phyloP scores from a whole-genome alignment of 495 filamentous ascomycete species.

The Penicillium simplicissimum region DNA sequence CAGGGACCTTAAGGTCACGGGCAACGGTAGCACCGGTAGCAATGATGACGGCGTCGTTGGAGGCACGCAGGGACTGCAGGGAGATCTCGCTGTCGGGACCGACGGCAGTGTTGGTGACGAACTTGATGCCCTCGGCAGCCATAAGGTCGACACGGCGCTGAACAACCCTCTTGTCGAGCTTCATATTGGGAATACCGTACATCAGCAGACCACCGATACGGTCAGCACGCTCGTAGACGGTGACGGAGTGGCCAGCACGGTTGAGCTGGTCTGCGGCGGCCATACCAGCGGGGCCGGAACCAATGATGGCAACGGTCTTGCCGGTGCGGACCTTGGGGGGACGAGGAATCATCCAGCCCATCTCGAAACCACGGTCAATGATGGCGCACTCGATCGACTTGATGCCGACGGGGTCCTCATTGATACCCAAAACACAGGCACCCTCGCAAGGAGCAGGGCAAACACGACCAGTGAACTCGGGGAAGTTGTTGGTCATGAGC shows the following conservation, averaged over 20 bases:
- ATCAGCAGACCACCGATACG: constrained; percentile 93
- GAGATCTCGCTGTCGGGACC: constrained; percentile 73
- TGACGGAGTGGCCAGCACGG: constrained; percentile 86
- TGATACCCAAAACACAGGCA: constrained; percentile 97
- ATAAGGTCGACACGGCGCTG: constrained; percentile 96
- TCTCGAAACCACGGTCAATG: constrained; percentile 98
- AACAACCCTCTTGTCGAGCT: constrained; percentile 98
- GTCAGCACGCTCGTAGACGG: constrained; percentile 95
- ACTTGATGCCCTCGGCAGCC: constrained; percentile 86
- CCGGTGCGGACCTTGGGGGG: constrained; percentile 81
- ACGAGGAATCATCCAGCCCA: constrained; percentile 96
- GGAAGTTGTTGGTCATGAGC: constrained; percentile 99
- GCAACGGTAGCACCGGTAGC: constrained; percentile 97
- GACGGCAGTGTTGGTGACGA: constrained; percentile 73
- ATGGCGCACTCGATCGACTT: constrained; percentile 99
- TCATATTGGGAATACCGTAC: constrained; percentile 99
- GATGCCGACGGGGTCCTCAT: constrained; percentile 97
- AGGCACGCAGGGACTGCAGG: constrained; percentile 71
- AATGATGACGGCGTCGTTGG: constrained; percentile 87
- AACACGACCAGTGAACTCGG: constrained; percentile 97
- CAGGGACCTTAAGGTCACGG: constrained; percentile 90
- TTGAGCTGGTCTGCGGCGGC: constrained; percentile 95
- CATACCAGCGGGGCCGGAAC: constrained; percentile 91
- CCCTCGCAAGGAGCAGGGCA: constrained; percentile 98
- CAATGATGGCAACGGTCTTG: constrained; percentile 90